A percentile compares a stretch with the other conserved stretches of the same genome.
These are phyloP conservation scores for Ophiognomonia clavigignenti-juglandacearum DNA, from an alignment of 2,329 filamentous ascomycete species.

Conservation along the genomic window DNA sequence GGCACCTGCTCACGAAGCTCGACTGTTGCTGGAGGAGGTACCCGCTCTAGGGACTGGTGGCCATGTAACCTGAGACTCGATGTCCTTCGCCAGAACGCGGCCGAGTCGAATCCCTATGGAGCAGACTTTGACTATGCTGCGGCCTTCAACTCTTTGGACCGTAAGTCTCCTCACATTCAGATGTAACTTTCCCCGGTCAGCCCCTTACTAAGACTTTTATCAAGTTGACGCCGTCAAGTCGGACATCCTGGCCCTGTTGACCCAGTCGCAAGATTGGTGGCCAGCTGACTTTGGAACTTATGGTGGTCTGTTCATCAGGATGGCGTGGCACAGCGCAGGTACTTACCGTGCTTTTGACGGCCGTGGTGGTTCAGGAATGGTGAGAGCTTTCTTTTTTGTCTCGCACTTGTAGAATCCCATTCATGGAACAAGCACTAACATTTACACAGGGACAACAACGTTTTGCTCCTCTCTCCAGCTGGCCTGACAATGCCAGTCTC, in stretches of 20 bases:
- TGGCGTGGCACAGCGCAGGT: conserved; percentile 72
- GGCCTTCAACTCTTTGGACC: conserved; percentile 67
- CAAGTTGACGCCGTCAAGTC: conserved; percentile 59
- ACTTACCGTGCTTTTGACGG: conserved; percentile 69
- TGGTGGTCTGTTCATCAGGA: conserved; percentile 68
- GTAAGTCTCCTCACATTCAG: background rate
- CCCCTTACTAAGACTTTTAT: background rate
- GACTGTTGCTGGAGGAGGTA: conserved; percentile 55
- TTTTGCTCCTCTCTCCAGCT: conserved; percentile 71
- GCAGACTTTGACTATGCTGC: conserved; percentile 63
- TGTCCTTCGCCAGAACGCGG: conserved; percentile 64
- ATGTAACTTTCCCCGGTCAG: background rate
- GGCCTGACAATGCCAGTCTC: conserved; percentile 70
- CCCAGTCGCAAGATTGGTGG: conserved; percentile 71
- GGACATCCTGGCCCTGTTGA: conserved; percentile 62
- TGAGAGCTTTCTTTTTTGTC: background rate
- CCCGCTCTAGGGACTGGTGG: conserved; percentile 66
- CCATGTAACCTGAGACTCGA: conserved; percentile 60
- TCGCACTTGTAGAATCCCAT: background rate
- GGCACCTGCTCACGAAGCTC: conserved; percentile 16
- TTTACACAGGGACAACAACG: conserved; percentile 59
- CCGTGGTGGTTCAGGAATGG: conserved; percentile 59
- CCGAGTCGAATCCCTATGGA: conserved; percentile 55
- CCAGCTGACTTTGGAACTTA: conserved; percentile 74
- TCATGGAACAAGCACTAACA: background rate